Percentiles rank a stretch among this genome's conserved stretches.
Conservation (phyloP, 805 yeast genomes). For the Pachysolen tannophilus region DNA sequence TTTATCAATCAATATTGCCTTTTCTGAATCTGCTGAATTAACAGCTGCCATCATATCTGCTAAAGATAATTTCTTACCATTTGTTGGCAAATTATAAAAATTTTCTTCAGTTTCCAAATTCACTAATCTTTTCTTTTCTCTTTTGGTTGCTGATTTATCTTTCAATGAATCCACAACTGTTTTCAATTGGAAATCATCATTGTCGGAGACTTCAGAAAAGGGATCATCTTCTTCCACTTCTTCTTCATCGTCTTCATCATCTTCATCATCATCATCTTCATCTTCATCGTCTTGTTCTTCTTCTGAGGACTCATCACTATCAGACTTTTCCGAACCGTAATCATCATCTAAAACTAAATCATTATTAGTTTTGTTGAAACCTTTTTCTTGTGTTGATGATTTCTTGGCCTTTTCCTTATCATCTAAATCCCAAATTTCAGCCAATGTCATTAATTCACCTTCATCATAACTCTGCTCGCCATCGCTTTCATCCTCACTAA, state of each 20-base stretch:
- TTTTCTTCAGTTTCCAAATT: slow-evolving; percentile 52
- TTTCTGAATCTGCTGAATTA: slow-evolving; percentile 38
- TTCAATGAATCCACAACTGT: slow-evolving; percentile 35
- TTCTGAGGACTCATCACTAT: slow-evolving; percentile 13
- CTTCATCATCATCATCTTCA: slow-evolving; percentile 17
- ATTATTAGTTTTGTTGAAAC: slow-evolving; percentile 10
- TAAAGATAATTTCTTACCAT: slow-evolving; percentile 50
- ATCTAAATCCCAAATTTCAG: slow-evolving; percentile 88
- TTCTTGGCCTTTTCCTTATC: slow-evolving; percentile 34
- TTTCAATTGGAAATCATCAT: slow-evolving; percentile 44
- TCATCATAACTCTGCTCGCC: slow-evolving; percentile 76
- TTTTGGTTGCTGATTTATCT: slow-evolving; percentile 24
- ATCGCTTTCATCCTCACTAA: slow-evolving; percentile 36
- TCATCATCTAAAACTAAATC: slow-evolving; percentile 22
- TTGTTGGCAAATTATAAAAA: slow-evolving; percentile 60
- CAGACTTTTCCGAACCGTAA: slow-evolving; percentile 18
- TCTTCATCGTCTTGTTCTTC: slow-evolving; percentile 17
- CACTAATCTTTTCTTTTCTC: slow-evolving; percentile 37
- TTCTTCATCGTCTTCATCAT: slow-evolving; percentile 17
- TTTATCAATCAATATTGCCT: slow-evolving; percentile 38
- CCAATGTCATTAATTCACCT: slow-evolving; percentile 60
- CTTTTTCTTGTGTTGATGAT: slow-evolving; percentile 16
- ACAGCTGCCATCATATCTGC: slow-evolving; percentile 71
- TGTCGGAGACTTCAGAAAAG: slow-evolving; percentile 24
- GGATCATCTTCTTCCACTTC: slow-evolving; percentile 16